phyloP scores from a whole-genome alignment of 2,329 filamentous ascomycete species.

The Raffaelea arxii region DNA sequence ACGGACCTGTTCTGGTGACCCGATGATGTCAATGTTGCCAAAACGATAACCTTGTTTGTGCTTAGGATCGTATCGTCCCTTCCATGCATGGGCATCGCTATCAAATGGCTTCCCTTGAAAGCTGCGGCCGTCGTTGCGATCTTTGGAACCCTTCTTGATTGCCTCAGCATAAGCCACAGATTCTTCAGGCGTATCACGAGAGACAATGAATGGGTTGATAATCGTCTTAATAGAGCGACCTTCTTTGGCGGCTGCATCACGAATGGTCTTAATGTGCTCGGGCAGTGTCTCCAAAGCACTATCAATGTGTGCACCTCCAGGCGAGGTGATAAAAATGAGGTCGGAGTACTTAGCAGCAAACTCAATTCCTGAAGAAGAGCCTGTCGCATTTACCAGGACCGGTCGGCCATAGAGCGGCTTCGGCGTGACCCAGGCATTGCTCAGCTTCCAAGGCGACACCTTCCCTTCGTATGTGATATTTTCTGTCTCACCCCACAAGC shows the following conservation, averaged over 20 bases:
- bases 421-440: constrained; percentile 16
- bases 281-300: constrained; percentile 15
- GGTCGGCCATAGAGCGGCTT: constrained; percentile 15
- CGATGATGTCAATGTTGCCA: constrained; percentile 15
- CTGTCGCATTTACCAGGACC: constrained; percentile 15
- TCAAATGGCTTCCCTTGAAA: constrained; percentile 6
- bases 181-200: constrained; percentile 15
- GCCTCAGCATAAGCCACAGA: constrained; percentile 12
- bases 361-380: constrained; percentile 15
- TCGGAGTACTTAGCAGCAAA: constrained; percentile 15
- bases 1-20: constrained; percentile 13
- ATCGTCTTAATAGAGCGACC: constrained; percentile 13
- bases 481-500: constrained; percentile 16
- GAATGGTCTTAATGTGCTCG: constrained; percentile 14
- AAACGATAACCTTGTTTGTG: constrained; percentile 12
- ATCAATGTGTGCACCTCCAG: constrained; percentile 14
- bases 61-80: constrained; percentile 10
- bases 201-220: constrained; percentile 16
- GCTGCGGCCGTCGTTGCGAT: background rate
- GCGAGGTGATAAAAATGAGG: constrained; percentile 16
- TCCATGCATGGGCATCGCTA: constrained; percentile 17
- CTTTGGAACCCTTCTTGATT: constrained; percentile 10
- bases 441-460: constrained; percentile 12
- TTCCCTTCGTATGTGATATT: constrained; percentile 14
- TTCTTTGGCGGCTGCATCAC: constrained; percentile 12